Base-by-base conservation (phyloP, 345 rosid species). In the Populus pruinosa region DNA sequence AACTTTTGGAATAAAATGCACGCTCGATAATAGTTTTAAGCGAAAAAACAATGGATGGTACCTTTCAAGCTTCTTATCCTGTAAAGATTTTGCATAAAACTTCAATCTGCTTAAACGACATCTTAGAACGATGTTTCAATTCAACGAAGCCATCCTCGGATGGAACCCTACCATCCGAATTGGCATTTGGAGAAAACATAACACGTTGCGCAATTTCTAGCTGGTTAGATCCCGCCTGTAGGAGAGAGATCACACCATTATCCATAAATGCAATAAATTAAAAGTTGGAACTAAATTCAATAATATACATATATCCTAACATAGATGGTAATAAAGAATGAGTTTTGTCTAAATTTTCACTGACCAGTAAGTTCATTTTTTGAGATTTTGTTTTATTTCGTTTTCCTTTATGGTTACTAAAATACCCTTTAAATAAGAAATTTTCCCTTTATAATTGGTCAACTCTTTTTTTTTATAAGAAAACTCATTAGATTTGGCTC, bases 41-140 rank as follows among this genome's bases (percentile, higher is more conserved):
- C 25, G 9, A 59, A 55, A 8, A 21, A 55, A 2, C 25, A 59
- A 2, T 7, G 21, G n/a, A 23, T n/a, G 5, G 4, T 56, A 56
- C 62, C 62, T 56, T 53, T 53, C 20, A 47, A 47, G 11, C n/a
- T 53, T 18, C 6, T 53, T n/a, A 6, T 53, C 6, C 7, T 4
- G 12, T 9, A 6, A 59, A 0, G 14, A 4, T 23, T n/a, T 59
- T 4, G 27, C 14, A 59, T 59, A 59, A 23, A 10, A 59, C 14
- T 0, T 59, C 64, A 23, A 59, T 23, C 13, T 10, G 11, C 2
- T 9, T 23, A 3, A 0, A 3, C 29, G 0, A 0, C 16, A 23
- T 4, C 64, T n/a, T 10, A 8, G 0, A 9, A 10, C 16, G 64
- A 59, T 23, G 29, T 3, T 59, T 59, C 29, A 59, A 2, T 11